A percentile compares a stretch with the other conserved stretches of the same genome.
phyloP scores from a whole-genome alignment of 2,329 filamentous ascomycete species.

The Coniochaeta prunicola region DNA sequence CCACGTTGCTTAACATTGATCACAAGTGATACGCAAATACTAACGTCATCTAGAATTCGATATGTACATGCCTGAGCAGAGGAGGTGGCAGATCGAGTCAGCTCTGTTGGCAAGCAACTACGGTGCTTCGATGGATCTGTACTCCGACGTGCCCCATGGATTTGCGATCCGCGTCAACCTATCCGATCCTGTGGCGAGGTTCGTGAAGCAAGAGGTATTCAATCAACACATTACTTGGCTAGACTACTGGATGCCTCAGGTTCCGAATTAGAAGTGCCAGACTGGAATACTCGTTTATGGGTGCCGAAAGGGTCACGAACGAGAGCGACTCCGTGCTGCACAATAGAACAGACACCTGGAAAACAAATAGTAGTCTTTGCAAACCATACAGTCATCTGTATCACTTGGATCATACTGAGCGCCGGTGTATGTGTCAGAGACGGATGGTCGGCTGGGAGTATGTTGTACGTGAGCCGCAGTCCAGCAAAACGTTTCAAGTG shows the following conservation, averaged over 20 bases:
- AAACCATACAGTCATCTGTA: too few relatives aligned
- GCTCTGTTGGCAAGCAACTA: constrained; percentile 1
- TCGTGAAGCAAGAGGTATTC: constrained; percentile 2
- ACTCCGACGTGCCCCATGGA: constrained; percentile 2
- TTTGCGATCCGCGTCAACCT: constrained; percentile 2
- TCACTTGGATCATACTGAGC: too few relatives aligned
- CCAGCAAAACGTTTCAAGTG: too few relatives aligned
- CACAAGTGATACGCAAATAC: background rate
- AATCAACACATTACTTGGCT: background rate
- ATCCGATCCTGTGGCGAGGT: constrained; percentile 2
- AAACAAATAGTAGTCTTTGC: too few relatives aligned
- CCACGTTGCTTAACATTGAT: background rate
- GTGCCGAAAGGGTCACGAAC: too few relatives aligned
- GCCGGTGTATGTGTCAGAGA: too few relatives aligned
- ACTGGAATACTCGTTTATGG: too few relatives aligned
- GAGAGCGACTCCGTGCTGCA: too few relatives aligned
- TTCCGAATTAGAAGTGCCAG: too few relatives aligned
- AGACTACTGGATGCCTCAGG: background rate
- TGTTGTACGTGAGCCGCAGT: too few relatives aligned
- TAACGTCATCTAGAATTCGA: background rate
- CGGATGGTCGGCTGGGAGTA: too few relatives aligned
- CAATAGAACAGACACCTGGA: too few relatives aligned
- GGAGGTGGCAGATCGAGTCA: constrained; percentile 1
- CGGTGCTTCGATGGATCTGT: background rate
- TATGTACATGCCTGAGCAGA: constrained; percentile 1